Evolutionary conservation across 2,329 filamentous ascomycete species (phyloP), one percentile per base, ranked within the genome.

Genomic region (Fusarium continuum): DNA sequence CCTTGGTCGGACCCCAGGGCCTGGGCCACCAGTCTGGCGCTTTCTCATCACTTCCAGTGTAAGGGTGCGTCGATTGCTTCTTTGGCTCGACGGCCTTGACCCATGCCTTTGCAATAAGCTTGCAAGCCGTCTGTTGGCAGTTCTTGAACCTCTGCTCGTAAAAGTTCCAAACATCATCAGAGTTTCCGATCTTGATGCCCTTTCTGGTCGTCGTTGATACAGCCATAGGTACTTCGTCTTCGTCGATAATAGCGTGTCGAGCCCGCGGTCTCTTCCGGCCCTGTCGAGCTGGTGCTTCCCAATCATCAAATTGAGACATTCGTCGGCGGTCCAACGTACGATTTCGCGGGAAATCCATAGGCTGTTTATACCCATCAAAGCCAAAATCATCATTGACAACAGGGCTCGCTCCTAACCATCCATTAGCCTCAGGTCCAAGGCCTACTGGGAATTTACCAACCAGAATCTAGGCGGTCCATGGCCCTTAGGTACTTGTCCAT

Each of bases 51-150:
- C 83, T 84, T n/a, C 82, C 81, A 2, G 87, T 90, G 70, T 93
- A 93, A 0, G 90, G 90, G 67, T 90, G 87, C 16, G 85, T 88
- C 0, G 88, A 88, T 74, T 92, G 90, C 74, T 93, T 93, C 76
- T 90, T 91, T 0, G 90, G 90, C 67, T 91, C 89, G 3, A 92
- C 85, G 2, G 86, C 82, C 70, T 91, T 91, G 56, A 93, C 87
- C 85, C 90, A 92, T 10, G 85, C 88, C 73, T 92, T 93, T 28
- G 87, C 87, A 47, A 92, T 87, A 22, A 88, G 78, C 74, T 92
- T 92, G 76, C 88, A 89, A 7, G 87, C 85, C 2, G 86, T 83
- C 68, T 93, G 90, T 68, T 92, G 89, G 65, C 89, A 84, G 55
- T 84, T 83, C 61, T 84, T 85, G 71, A 92, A 87, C 1, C 86